Evolutionary conservation across 495 filamentous ascomycete species (phyloP).

Genomic region (Trypethelium eluteriae): DNA sequence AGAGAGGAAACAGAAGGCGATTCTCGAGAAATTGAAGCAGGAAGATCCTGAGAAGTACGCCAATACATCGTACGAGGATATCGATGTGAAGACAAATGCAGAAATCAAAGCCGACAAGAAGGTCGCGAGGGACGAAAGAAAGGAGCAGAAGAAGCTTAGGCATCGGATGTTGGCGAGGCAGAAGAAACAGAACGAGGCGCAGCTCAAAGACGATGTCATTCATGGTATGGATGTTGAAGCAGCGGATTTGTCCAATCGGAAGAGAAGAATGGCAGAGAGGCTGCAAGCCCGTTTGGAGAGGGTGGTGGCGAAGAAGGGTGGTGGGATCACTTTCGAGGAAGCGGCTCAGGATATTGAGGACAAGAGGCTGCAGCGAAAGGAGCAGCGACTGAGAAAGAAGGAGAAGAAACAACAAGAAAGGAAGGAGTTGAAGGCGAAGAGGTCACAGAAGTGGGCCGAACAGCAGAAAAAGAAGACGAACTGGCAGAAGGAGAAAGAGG

Average conservation of each 20-base stretch:
- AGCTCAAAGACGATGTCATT: not conserved
- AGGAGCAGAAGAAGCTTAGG: constrained; percentile 5
- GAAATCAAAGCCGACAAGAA: constrained; percentile 15
- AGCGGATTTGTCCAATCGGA: constrained; percentile 3
- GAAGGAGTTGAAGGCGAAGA: constrained; percentile 13
- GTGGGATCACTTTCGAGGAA: not conserved
- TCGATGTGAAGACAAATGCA: constrained; percentile 13
- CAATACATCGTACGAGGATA: not conserved
- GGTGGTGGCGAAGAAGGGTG: not conserved
- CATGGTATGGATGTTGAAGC: not conserved
- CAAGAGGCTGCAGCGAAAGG: not conserved
- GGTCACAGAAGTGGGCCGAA: not conserved
- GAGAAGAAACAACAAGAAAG: constrained; percentile 13
- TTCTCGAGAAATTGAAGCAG: constrained; percentile 9
- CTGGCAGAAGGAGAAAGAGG: constrained; percentile 10
- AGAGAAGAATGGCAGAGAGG: constrained; percentile 8
- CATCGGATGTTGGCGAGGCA: not conserved
- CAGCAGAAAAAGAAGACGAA: not conserved
- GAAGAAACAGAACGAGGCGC: constrained; percentile 14
- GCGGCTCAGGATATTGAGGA: not conserved
- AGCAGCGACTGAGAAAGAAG: constrained; percentile 8
- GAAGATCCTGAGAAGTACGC: constrained; percentile 13
- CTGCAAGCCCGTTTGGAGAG: constrained; percentile 3
- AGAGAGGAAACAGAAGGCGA: constrained; percentile 16
- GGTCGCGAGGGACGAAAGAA: constrained; percentile 8